These are phyloP conservation scores for Candolleomyces aberdarensis DNA, from an alignment of 768 basidiomycete species.

Conservation along the genomic window DNA sequence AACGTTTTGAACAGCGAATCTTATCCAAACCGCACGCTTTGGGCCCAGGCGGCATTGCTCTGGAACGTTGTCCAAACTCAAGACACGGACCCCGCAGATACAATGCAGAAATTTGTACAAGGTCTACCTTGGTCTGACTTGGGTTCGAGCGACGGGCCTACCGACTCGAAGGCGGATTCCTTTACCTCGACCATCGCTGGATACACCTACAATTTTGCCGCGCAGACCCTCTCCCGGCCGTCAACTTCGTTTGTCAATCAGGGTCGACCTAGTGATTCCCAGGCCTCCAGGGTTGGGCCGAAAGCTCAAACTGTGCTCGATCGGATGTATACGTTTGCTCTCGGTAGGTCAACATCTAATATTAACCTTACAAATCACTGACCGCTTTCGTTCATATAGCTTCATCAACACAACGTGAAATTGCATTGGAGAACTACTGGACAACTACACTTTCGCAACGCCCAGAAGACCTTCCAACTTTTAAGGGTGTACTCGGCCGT, in stretches of 20 bases:
- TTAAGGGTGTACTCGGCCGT: slow-evolving; percentile 43
- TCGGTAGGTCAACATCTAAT: slow-evolving; percentile 38
- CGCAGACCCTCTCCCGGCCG: slow-evolving; percentile 46
- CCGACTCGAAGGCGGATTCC: slow-evolving; percentile 21
- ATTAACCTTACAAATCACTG: neutral
- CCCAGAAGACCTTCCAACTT: slow-evolving; percentile 37
- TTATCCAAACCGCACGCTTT: slow-evolving; percentile 48
- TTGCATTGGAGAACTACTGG: slow-evolving; percentile 55
- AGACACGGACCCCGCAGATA: slow-evolving; percentile 33
- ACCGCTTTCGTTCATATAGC: slow-evolving; percentile 34
- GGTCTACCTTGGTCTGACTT: slow-evolving; percentile 48
- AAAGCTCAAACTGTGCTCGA: slow-evolving; percentile 41
- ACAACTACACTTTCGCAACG: slow-evolving; percentile 45
- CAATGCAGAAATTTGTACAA: slow-evolving; percentile 45
- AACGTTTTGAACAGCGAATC: slow-evolving; percentile 34
- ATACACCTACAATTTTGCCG: slow-evolving; percentile 57
- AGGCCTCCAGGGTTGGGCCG: slow-evolving; percentile 41
- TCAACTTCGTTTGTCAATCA: slow-evolving; percentile 40
- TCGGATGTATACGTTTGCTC: slow-evolving; percentile 58
- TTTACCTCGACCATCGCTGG: slow-evolving; percentile 48
- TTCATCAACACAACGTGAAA: slow-evolving; percentile 49
- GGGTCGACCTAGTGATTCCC: slow-evolving; percentile 44
- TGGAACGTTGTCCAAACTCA: slow-evolving; percentile 58
- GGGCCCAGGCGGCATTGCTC: slow-evolving; percentile 57
- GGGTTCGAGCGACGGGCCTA: slow-evolving; percentile 37